Evolutionary conservation across 2,329 filamentous ascomycete genomes (phyloP).

Genomic region (Pestalotiopsis fici): DNA sequence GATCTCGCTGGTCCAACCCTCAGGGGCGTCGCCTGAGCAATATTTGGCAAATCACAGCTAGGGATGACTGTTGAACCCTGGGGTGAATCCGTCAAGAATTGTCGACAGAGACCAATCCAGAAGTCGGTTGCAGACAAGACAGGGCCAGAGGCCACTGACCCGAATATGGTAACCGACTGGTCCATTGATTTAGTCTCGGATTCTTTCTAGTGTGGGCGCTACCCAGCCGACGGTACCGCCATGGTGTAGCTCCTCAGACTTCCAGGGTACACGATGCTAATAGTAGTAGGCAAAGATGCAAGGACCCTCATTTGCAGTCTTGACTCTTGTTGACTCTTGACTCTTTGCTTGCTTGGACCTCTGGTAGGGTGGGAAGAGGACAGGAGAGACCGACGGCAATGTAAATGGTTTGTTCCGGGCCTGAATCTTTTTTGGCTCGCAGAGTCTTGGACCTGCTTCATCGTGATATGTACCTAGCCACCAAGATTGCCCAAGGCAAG

Average conservation of each 20-base stretch:
- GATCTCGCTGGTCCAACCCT: slow-evolving; percentile 5
- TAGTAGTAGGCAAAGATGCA: no score
- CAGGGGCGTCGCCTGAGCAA: background rate
- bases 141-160: background rate
- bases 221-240: slow-evolving; percentile 32
- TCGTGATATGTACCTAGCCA: background rate
- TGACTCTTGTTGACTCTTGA: slow-evolving; percentile 12
- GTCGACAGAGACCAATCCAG: background rate
- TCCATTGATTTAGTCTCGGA: slow-evolving; percentile 15
- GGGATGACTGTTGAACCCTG: background rate
- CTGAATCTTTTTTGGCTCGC: background rate
- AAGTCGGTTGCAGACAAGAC: slow-evolving; percentile 2
- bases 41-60: background rate
- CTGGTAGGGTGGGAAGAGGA: background rate
- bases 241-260: background rate
- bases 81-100: background rate
- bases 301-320: slow-evolving; percentile 9
- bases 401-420: no score
- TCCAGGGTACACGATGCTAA: background rate
- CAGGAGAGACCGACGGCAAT: background rate
- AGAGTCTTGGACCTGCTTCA: background rate
- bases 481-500: background rate
- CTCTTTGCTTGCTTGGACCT: background rate
- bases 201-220: slow-evolving; percentile 23
- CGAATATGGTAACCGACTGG: slow-evolving; percentile 14